These are phyloP conservation scores for Rhynchospora breviuscula DNA, from an alignment of 176 grass and related monocot genomes.

Conservation along the genomic window DNA sequence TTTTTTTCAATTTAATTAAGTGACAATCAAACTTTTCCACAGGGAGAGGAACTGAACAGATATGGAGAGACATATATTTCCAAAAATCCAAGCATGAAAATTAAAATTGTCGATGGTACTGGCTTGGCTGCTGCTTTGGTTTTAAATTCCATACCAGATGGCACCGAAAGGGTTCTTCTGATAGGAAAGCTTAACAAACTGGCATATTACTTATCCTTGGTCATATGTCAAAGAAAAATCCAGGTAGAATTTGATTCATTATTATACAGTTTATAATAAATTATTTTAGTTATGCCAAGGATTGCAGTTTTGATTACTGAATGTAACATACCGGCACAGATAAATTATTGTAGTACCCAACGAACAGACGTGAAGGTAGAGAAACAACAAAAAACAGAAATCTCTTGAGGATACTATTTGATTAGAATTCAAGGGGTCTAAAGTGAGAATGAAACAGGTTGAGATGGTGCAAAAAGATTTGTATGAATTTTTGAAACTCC, in stretches of 20 bases:
- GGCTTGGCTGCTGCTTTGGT: constrained; percentile 85
- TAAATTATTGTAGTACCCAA: neutral
- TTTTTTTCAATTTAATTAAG: neutral
- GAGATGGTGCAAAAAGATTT: constrained; percentile 50
- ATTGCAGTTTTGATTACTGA: neutral
- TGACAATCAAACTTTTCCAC: neutral
- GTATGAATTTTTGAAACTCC: constrained; percentile 50
- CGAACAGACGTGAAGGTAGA: neutral
- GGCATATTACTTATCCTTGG: constrained; percentile 36
- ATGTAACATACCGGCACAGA: neutral
- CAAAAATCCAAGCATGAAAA: constrained; percentile 61
- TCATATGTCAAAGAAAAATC: constrained; percentile 62
- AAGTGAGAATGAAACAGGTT: constrained; percentile 40
- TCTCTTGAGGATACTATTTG: neutral
- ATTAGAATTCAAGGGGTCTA: neutral
- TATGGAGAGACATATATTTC: constrained; percentile 59
- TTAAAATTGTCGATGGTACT: constrained; percentile 79
- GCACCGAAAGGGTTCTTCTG: constrained; percentile 52
- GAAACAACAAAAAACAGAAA: neutral
- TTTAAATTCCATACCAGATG: constrained; percentile 49
- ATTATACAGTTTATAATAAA: neutral
- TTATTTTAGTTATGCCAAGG: neutral
- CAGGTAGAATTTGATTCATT: constrained; percentile 35
- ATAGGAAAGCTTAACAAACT: constrained; percentile 66
- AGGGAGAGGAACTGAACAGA: constrained; percentile 64